These are phyloP conservation scores for Phaseolus coccineus DNA, from an alignment of 331 rosid species.

Conservation along the genomic window DNA sequence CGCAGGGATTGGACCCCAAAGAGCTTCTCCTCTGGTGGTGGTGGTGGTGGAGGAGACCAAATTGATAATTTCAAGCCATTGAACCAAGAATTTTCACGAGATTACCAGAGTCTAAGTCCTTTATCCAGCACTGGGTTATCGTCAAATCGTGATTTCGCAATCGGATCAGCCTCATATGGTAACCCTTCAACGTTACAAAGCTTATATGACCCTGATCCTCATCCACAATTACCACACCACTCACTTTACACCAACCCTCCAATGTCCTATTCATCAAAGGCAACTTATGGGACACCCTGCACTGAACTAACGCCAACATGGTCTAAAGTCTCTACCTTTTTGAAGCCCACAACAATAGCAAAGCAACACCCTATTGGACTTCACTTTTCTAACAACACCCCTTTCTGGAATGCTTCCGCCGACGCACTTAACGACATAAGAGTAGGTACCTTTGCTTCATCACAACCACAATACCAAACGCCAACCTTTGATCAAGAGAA, in stretches of 20 bases:
- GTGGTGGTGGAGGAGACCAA: slow-evolving; percentile 41
- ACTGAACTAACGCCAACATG: slow-evolving; percentile 52
- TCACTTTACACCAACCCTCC: slow-evolving; percentile 57
- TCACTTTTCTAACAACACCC: slow-evolving; percentile 73
- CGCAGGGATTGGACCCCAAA: slow-evolving; percentile 42
- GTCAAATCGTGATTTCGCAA: slow-evolving; percentile 31
- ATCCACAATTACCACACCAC: slow-evolving; percentile 52
- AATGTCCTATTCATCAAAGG: slow-evolving; percentile 48
- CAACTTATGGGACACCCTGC: slow-evolving; percentile 32
- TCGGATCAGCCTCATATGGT: slow-evolving; percentile 52
- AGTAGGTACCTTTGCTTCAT: slow-evolving; percentile 50
- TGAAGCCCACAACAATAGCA: slow-evolving; percentile 53
- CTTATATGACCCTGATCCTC: slow-evolving; percentile 52
- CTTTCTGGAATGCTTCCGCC: slow-evolving; percentile 84
- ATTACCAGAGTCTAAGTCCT: slow-evolving; percentile 15
- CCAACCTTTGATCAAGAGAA: slow-evolving; percentile 54
- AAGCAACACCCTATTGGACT: slow-evolving; percentile 59
- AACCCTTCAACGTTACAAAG: slow-evolving; percentile 60
- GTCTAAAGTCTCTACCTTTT: slow-evolving; percentile 56
- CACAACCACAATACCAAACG: slow-evolving; percentile 57
- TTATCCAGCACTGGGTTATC: neutral
- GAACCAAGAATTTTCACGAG: slow-evolving; percentile 52
- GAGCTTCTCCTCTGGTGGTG: slow-evolving; percentile 31
- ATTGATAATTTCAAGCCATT: slow-evolving; percentile 24
- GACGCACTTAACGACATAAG: slow-evolving; percentile 50